These are phyloP conservation scores for Huntiella decipiens DNA, from an alignment of 2,329 filamentous ascomycete species.

Conservation along the genomic window DNA sequence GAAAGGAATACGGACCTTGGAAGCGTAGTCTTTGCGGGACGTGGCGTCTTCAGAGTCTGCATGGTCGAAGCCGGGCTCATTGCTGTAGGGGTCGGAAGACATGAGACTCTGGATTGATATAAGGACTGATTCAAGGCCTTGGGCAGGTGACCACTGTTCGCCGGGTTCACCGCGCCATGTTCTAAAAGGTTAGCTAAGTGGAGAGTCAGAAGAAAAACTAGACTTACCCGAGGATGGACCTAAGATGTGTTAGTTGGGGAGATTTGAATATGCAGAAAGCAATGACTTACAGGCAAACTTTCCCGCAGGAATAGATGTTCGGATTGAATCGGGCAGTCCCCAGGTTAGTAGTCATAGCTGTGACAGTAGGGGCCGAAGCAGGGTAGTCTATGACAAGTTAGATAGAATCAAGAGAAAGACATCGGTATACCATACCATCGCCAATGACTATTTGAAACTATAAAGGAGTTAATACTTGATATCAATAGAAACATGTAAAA, in stretches of 20 bases:
- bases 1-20: too few relatives aligned
- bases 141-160: constrained; percentile 92
- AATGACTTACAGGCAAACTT: constrained; percentile 65
- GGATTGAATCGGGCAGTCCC: constrained; percentile 85
- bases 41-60: constrained; percentile 50
- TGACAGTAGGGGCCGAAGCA: constrained; percentile 39
- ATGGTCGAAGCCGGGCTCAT: constrained; percentile 84
- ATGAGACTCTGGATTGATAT: constrained; percentile 94
- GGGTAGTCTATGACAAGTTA: constrained; percentile 55
- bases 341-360: constrained; percentile 68
- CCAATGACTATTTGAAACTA: constrained; percentile 49
- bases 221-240: constrained; percentile 66
- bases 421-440: constrained; percentile 35
- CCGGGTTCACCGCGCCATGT: constrained; percentile 84
- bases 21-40: too few relatives aligned
- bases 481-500: constrained; percentile 7
- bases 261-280: constrained; percentile 11
- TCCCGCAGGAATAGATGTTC: constrained; percentile 82
- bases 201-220: too few relatives aligned
- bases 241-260: constrained; percentile 18
- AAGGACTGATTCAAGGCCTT: constrained; percentile 83
- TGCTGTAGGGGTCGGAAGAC: constrained; percentile 85
- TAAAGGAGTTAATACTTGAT: neutral
- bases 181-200: constrained; percentile 26
- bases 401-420: constrained; percentile 4